These are phyloP conservation scores for Mycena metata DNA, from an alignment of 768 basidiomycete species.

Conservation along the genomic window DNA sequence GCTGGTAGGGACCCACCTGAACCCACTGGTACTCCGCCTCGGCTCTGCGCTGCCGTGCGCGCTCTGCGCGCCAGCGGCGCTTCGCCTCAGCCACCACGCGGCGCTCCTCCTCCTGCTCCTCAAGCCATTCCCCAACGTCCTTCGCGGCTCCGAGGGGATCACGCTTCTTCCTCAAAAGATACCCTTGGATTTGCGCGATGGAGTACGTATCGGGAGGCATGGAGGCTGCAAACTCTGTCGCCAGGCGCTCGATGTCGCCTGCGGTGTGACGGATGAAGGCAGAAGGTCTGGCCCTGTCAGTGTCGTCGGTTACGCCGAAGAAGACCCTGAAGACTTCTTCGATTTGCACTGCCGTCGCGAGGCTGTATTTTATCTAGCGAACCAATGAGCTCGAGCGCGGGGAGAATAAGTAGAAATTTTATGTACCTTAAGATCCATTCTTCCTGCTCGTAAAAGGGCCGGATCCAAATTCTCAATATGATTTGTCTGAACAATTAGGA, in stretches of 20 bases:
- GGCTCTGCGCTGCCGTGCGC: no score
- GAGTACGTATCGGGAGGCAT: slow-evolving; percentile 49
- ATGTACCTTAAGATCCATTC: slow-evolving; percentile 30
- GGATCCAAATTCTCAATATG: slow-evolving; percentile 30
- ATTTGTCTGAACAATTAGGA: slow-evolving; percentile 17
- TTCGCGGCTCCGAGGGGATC: slow-evolving; percentile 29
- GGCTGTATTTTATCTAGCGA: slow-evolving; percentile 27
- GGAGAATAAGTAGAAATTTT: no score
- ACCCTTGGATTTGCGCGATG: slow-evolving; percentile 56
- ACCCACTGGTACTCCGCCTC: no score
- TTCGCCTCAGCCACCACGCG: slow-evolving; percentile 26
- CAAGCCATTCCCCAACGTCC: slow-evolving; percentile 44
- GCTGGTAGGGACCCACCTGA: no score
- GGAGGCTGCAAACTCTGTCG: slow-evolving; percentile 42
- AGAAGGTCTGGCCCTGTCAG: no score
- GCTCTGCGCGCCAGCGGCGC: slow-evolving; percentile 25
- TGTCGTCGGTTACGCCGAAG: background rate
- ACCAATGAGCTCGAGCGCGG: no score
- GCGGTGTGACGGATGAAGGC: background rate
- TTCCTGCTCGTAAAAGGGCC: slow-evolving; percentile 28
- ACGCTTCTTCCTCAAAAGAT: slow-evolving; percentile 46
- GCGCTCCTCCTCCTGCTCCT: slow-evolving; percentile 41
- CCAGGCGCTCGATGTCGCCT: slow-evolving; percentile 34
- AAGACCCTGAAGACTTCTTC: slow-evolving; percentile 28
- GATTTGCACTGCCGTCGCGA: slow-evolving; percentile 18